Base-by-base conservation (phyloP, 2,329 filamentous ascomycete species). In the Penicillium psychrosexuale region DNA sequence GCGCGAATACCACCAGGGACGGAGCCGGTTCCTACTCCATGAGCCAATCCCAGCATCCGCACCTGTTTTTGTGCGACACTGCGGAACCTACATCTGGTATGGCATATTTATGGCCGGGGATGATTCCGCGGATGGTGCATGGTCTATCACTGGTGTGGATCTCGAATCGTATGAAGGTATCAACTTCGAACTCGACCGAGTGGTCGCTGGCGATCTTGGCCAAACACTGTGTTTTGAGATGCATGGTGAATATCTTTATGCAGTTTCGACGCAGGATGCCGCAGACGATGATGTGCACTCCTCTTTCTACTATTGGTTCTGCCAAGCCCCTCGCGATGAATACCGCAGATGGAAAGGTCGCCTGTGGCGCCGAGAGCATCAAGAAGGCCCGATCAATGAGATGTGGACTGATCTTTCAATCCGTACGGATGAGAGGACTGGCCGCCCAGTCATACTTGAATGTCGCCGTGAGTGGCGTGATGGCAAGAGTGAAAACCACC, bases 201-300 rank as follows among this genome's bases (percentile, higher is more conserved):
- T 58, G 8, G 53, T 58, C 3, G 61, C 55, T 27, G 59, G 56
- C 17, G 86, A 89, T 43, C 78, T 91, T 31, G 86, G 85, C 6
- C 82, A 81, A 11, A 85, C 83, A 0, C 77, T 89, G n/a, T 88
- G 83, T 57, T 91, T 92, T 65, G 86, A 89, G 57, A 82, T 91
- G 17, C 78, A 88, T 57, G 77, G 84, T 36, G 80, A 77, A 9
- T 77, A 84, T 61, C 84, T 92, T 38, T 91, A 91, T 61, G 86
- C 82, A 0, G 72, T 91, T 6, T 88, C 88, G 0, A 91, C 84
- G 59, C 81, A 85, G 60, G 81, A 81, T 1, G 79, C 80, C 3
- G 82, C 84, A 49, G 77, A 82, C 0, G 82, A 87, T 55, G 83
- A 87, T 54, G 77, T 83, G 5, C 82, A 87, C 54, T 88, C 83